Conservation (phyloP, 2,329 filamentous ascomycete genomes). For the Colletotrichum spinosum region DNA sequence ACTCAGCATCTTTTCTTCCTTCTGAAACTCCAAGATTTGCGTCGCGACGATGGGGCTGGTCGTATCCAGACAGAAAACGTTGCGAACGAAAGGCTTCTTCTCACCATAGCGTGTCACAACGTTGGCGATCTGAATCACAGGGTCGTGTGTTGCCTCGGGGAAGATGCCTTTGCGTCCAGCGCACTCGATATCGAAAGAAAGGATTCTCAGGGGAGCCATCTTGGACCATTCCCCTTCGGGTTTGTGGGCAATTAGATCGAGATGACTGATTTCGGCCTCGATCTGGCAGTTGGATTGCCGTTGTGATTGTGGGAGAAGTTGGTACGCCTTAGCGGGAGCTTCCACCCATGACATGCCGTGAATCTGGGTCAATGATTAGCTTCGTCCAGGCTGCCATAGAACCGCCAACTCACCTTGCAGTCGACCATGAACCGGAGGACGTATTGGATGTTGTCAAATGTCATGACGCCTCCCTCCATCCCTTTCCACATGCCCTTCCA, state of each 20-base stretch:
- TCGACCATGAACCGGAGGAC: slow-evolving; percentile 98
- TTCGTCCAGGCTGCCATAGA: background rate
- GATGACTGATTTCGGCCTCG: slow-evolving; percentile 86
- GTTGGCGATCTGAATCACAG: slow-evolving; percentile 98
- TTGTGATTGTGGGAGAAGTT: slow-evolving; percentile 72
- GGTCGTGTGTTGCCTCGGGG: slow-evolving; percentile 89
- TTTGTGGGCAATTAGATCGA: slow-evolving; percentile 86
- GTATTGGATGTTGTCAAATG: slow-evolving; percentile 97
- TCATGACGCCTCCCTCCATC: slow-evolving; percentile 78
- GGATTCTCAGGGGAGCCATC: slow-evolving; percentile 91
- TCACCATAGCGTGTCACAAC: slow-evolving; percentile 96
- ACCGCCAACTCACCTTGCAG: slow-evolving; percentile 72
- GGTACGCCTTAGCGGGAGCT: slow-evolving; percentile 79
- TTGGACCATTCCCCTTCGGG: slow-evolving; percentile 96
- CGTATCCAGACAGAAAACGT: slow-evolving; percentile 94
- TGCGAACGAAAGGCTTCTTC: slow-evolving; percentile 92
- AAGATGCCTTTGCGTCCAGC: slow-evolving; percentile 98
- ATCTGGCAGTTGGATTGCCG: slow-evolving; percentile 96
- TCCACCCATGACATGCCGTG: slow-evolving; percentile 98
- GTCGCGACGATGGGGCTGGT: slow-evolving; percentile 96
- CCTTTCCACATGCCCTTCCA: slow-evolving; percentile 91
- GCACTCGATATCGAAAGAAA: slow-evolving; percentile 99
- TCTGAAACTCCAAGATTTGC: slow-evolving; percentile 84
- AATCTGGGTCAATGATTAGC: slow-evolving; percentile 62
- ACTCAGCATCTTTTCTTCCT: slow-evolving; percentile 90